Percentiles rank a stretch among this genome's conserved stretches.
phyloP scores from a whole-genome alignment of 1,284 basidiomycete genomes.

The Malassezia equina region DNA sequence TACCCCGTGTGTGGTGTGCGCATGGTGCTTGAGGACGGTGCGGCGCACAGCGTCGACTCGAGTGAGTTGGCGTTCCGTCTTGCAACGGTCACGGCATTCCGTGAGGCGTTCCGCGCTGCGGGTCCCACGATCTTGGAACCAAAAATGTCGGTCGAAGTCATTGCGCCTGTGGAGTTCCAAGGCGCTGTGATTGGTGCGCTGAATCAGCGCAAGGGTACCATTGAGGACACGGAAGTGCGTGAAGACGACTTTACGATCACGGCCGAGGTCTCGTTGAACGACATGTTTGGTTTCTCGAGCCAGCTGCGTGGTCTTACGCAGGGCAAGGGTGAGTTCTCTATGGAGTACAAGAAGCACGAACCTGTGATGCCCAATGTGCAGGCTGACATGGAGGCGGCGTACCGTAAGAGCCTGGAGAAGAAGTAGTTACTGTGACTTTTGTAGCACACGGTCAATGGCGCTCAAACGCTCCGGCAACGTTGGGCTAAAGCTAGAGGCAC shows the following conservation, averaged over 20 bases:
- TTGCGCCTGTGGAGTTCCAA: constrained; percentile 93
- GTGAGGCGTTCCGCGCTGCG: constrained; percentile 73
- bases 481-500: constrained; percentile 39
- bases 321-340: constrained; percentile 55
- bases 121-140: constrained; percentile 82
- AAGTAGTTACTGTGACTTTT: constrained; percentile 10
- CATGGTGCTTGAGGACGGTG: constrained; percentile 84
- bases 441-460: constrained; percentile 18
- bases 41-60: constrained; percentile 88
- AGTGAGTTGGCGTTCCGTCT: constrained; percentile 91
- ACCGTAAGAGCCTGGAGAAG: constrained; percentile 30
- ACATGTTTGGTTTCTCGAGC: constrained; percentile 80
- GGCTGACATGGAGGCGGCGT: constrained; percentile 61
- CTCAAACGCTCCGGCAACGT: constrained; percentile 37
- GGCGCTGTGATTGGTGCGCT: constrained; percentile 89
- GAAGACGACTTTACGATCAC: constrained; percentile 91
- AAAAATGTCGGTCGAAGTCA: constrained; percentile 95
- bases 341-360: constrained; percentile 76
- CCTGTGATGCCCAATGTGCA: constrained; percentile 83
- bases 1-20: constrained; percentile 77
- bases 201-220: constrained; percentile 85
- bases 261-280: constrained; percentile 88
- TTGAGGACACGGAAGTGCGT: constrained; percentile 88
- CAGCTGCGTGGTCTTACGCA: constrained; percentile 78
- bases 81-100: constrained; percentile 81